Conservation (phyloP, 306 rosid genomes). For the Cucurbita maxima region DNA sequence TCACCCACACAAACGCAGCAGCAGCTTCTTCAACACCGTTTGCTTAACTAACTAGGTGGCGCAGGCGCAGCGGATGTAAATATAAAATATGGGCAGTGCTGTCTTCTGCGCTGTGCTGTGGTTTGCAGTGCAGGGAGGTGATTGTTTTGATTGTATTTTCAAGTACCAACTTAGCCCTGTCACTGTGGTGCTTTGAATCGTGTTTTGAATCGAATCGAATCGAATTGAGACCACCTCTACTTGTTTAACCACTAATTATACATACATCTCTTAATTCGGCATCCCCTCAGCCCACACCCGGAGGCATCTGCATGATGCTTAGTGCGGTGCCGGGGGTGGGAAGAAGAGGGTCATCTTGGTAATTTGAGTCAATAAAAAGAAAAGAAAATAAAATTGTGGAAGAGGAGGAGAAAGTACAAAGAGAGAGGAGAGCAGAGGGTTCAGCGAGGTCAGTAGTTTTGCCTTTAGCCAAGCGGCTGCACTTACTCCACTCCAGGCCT, state of each 20-base stretch:
- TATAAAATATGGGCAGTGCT: background rate
- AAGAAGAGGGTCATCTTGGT: background rate
- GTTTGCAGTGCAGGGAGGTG: background rate
- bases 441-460: conserved; percentile 12
- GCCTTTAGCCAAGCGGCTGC: conserved; percentile 8
- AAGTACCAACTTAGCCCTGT: background rate
- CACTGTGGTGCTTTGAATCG: too few species aligned
- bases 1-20: background rate
- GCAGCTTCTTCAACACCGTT: background rate
- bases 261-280: background rate
- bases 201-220: background rate
- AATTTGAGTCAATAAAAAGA: background rate
- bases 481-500: conserved; percentile 5
- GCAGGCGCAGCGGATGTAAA: background rate
- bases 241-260: background rate
- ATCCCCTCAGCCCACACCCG: background rate
- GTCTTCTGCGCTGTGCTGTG: background rate
- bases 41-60: background rate
- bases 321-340: background rate
- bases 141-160: background rate
- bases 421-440: conserved; percentile 1
- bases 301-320: background rate
- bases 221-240: background rate
- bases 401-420: conserved; percentile 6
- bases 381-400: background rate